A percentile compares a stretch with the other conserved stretches of the same genome.
Evolutionary conservation across 2,329 filamentous ascomycete species (phyloP).

Genomic region (Penicillium crustosum): DNA sequence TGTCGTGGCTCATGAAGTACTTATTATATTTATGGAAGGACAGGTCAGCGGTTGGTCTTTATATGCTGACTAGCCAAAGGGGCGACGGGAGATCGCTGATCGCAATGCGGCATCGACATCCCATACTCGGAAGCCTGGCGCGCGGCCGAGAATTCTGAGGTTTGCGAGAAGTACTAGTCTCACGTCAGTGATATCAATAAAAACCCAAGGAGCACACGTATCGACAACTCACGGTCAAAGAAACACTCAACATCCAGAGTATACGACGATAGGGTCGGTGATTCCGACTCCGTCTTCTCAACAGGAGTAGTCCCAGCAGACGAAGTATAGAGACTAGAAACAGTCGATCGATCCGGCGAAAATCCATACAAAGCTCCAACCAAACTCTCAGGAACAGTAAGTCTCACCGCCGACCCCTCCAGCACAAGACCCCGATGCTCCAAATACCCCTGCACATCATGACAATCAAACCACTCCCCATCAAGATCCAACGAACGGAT

Average conservation of each 20-base stretch:
- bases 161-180: conserved; percentile 25
- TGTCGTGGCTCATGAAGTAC: not conserved
- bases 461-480: conserved; percentile 73
- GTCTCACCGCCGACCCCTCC: conserved; percentile 30
- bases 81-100: conserved; percentile 18
- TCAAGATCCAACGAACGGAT: conserved; percentile 59
- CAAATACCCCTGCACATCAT: conserved; percentile 75
- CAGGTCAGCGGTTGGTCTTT: not conserved
- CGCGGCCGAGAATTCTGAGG: conserved; percentile 35
- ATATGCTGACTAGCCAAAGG: conserved; percentile 2
- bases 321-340: conserved; percentile 14
- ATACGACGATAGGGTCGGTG: conserved; percentile 7
- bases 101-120: conserved; percentile 35
- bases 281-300: not conserved
- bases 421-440: conserved; percentile 32
- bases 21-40: not conserved
- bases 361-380: conserved; percentile 13
- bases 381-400: conserved; percentile 24
- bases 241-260: conserved; percentile 31
- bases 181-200: not conserved
- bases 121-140: conserved; percentile 35
- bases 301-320: not conserved
- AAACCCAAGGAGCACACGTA: not conserved
- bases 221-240: conserved; percentile 25
- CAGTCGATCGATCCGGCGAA: conserved; percentile 12